A percentile compares a stretch with the other conserved stretches of the same genome.
These are phyloP conservation scores for Juglanconis oblonga DNA, from an alignment of 2,329 filamentous ascomycete genomes.

Conservation along the genomic window DNA sequence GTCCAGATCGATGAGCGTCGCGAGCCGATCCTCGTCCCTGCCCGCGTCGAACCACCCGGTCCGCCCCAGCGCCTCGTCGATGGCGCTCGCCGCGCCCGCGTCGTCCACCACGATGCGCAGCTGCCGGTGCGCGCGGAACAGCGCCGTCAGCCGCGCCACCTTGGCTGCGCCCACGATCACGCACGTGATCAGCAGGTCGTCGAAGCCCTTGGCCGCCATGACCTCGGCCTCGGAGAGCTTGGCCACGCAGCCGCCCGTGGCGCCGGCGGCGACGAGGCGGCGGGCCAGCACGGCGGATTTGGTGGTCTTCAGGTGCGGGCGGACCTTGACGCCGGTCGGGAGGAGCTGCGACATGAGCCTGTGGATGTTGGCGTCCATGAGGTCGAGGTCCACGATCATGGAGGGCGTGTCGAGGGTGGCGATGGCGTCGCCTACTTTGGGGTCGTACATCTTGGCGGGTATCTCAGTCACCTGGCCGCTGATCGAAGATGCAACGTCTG, in stretches of 20 bases:
- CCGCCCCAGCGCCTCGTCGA: constrained; percentile 38
- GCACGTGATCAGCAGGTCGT: constrained; percentile 49
- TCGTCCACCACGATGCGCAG: constrained; percentile 49
- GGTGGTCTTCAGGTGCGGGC: constrained; percentile 53
- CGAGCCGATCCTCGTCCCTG: constrained; percentile 30
- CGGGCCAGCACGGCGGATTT: constrained; percentile 44
- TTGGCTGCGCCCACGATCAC: constrained; percentile 47
- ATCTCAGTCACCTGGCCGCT: no score
- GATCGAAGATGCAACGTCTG: background rate
- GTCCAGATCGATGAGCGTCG: constrained; percentile 45
- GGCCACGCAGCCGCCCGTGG: constrained; percentile 49
- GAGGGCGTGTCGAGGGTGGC: constrained; percentile 50
- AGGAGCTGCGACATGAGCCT: constrained; percentile 43
- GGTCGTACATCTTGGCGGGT: constrained; percentile 28
- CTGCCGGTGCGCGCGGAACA: constrained; percentile 35
- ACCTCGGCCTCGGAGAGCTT: constrained; percentile 47
- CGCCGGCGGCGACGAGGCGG: constrained; percentile 42
- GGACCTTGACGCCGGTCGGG: constrained; percentile 42
- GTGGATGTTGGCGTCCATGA: constrained; percentile 49
- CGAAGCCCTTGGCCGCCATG: constrained; percentile 41
- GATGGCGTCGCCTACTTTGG: constrained; percentile 40
- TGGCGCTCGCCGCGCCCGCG: constrained; percentile 39
- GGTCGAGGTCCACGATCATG: constrained; percentile 51
- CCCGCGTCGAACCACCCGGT: constrained; percentile 26
- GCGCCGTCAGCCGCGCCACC: constrained; percentile 41